Conservation (phyloP, 225 moss, liverwort and hornwort genomes). For the Thuidium tamariscinum region DNA sequence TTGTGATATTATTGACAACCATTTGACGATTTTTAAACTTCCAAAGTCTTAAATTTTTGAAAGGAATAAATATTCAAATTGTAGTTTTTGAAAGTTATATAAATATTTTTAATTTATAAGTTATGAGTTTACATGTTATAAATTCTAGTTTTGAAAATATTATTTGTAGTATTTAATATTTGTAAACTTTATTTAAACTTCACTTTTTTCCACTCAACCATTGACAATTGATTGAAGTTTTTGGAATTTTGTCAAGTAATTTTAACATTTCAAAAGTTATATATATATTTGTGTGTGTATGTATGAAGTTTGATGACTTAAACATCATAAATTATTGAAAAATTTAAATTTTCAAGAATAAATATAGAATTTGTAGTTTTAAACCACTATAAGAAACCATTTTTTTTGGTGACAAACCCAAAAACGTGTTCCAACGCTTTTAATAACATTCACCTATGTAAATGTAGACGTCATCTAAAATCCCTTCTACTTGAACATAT, state of each 20-base stretch:
- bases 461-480: no score
- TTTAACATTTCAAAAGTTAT: not conserved
- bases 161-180: not conserved
- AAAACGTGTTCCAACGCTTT: no score
- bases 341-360: no score
- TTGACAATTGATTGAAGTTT: not conserved
- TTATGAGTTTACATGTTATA: accelerated
- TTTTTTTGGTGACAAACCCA: no score
- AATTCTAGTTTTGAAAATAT: not conserved
- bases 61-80: not conserved
- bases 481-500: no score
- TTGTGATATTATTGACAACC: not conserved
- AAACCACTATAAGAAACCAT: no score
- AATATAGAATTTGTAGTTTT: no score
- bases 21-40: not conserved
- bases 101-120: not conserved
- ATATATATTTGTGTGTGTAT: no score
- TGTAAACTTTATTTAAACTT: not conserved
- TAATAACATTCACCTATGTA: no score
- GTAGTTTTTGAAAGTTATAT: not conserved
- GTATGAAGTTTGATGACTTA: no score
- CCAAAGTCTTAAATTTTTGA: not conserved
- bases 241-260: not conserved
- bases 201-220: accelerated
- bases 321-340: no score